A percentile compares a stretch with the other conserved stretches of the same genome.
These are phyloP conservation scores for Akanthomyces muscarius DNA, from an alignment of 2,329 filamentous ascomycete species.

Conservation along the genomic window DNA sequence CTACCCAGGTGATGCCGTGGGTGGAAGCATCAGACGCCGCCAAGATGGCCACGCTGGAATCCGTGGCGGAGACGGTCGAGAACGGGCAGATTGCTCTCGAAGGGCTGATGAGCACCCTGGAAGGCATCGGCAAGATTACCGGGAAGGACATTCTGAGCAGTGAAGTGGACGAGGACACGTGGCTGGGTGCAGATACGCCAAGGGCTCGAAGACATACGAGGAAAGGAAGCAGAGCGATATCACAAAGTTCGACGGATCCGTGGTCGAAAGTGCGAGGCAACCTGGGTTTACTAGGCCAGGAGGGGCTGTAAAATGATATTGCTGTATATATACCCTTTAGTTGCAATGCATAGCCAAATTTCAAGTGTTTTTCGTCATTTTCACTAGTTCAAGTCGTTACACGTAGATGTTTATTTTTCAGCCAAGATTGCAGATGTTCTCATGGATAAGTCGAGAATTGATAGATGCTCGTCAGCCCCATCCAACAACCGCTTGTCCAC, in stretches of 20 bases:
- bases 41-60: conserved; percentile 55
- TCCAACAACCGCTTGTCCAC: conserved; percentile 92
- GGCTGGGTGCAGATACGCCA: conserved; percentile 32
- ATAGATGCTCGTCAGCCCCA: conserved; percentile 90
- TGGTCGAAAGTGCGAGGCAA: conserved; percentile 53
- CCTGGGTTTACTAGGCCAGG: conserved; percentile 46
- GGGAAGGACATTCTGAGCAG: conserved; percentile 31
- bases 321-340: conserved; percentile 15
- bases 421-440: conserved; percentile 72
- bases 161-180: conserved; percentile 25
- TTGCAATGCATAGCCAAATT: conserved; percentile 9
- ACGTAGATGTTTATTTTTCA: conserved; percentile 30
- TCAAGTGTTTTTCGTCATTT: conserved; percentile 3
- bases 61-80: conserved; percentile 57
- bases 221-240: conserved; percentile 20
- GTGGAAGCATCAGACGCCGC: conserved; percentile 56
- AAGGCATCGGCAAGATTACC: conserved; percentile 47
- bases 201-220: conserved; percentile 25
- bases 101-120: conserved; percentile 45
- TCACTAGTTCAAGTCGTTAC: not conserved
- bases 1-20: conserved; percentile 51
- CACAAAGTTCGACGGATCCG: conserved; percentile 34
- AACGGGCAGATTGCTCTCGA: conserved; percentile 54
- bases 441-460: conserved; percentile 79
- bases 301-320: conserved; percentile 23